phyloP scores from a whole-genome alignment of 176 grass and related monocot species.

The Tillandsia leiboldiana region DNA sequence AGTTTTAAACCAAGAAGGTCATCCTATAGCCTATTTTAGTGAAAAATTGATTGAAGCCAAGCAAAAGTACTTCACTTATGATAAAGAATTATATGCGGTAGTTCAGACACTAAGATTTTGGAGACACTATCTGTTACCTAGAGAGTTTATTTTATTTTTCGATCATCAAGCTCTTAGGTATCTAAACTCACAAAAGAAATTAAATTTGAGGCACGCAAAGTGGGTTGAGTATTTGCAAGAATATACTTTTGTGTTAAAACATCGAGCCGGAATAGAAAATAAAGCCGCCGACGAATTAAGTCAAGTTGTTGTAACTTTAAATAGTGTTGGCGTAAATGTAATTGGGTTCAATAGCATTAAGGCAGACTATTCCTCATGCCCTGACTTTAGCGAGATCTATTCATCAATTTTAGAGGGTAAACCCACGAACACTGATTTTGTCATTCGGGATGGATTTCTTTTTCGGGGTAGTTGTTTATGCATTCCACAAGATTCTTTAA shows the following conservation, averaged over 20 bases:
- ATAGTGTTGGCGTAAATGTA: too few species aligned
- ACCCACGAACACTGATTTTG: background rate
- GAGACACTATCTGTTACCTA: background rate
- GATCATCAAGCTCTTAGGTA: background rate
- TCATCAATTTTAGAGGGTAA: background rate
- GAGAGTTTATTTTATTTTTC: background rate
- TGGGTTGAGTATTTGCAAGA: constrained; percentile 2
- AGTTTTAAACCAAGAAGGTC: too few species aligned
- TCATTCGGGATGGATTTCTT: background rate
- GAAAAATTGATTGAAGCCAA: background rate
- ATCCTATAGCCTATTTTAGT: background rate
- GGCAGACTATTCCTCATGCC: background rate
- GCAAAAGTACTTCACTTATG: background rate
- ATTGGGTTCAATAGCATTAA: too few species aligned
- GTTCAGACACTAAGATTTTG: background rate
- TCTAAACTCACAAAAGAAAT: background rate
- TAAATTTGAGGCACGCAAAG: background rate
- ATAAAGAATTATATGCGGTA: background rate
- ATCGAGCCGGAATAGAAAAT: background rate
- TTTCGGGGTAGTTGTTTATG: background rate
- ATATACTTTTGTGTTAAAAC: background rate
- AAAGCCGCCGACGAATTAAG: background rate
- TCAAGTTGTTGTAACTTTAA: background rate
- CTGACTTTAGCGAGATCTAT: background rate
- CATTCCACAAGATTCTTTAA: background rate